A percentile compares a stretch with the other conserved stretches of the same genome.
Evolutionary conservation across 805 yeast genomes (phyloP).

Genomic region (Hanseniaspora lachancei): DNA sequence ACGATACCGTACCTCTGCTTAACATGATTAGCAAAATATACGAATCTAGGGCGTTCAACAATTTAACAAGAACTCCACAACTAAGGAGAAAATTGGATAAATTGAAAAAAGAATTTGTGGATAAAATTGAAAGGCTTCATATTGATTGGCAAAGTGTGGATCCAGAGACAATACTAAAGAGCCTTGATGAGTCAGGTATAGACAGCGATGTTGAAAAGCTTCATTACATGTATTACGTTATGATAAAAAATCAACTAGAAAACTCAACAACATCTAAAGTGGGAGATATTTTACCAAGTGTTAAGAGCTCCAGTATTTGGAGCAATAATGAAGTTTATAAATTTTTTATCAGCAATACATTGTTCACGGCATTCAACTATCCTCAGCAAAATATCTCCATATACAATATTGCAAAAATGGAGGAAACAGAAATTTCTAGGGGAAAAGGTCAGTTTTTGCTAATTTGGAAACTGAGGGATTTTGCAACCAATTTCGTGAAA

Average conservation of each 20-base stretch:
- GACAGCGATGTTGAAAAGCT: slow-evolving; percentile 19
- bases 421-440: slow-evolving; percentile 5
- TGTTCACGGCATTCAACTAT: slow-evolving; percentile 16
- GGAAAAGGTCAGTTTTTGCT: slow-evolving; percentile 29
- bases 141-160: slow-evolving; percentile 18
- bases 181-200: slow-evolving; percentile 9
- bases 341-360: slow-evolving; percentile 21
- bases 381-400: not conserved
- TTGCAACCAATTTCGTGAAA: slow-evolving; percentile 25
- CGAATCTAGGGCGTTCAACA: slow-evolving; percentile 30
- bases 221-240: slow-evolving; percentile 19
- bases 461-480: slow-evolving; percentile 34
- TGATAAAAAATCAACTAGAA: slow-evolving; percentile 18
- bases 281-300: slow-evolving; percentile 14
- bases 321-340: slow-evolving; percentile 16
- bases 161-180: not conserved
- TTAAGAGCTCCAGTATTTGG: not conserved
- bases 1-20: slow-evolving; percentile 26
- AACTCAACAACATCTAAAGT: slow-evolving; percentile 7
- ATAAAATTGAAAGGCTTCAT: slow-evolving; percentile 21
- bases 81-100: slow-evolving; percentile 20
- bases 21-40: slow-evolving; percentile 34
- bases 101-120: slow-evolving; percentile 22
- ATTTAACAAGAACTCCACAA: slow-evolving; percentile 21
- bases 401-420: not conserved